These are phyloP conservation scores for Urostyla sp. DNA, from an alignment of 73 alveolate species.

Conservation along the genomic window DNA sequence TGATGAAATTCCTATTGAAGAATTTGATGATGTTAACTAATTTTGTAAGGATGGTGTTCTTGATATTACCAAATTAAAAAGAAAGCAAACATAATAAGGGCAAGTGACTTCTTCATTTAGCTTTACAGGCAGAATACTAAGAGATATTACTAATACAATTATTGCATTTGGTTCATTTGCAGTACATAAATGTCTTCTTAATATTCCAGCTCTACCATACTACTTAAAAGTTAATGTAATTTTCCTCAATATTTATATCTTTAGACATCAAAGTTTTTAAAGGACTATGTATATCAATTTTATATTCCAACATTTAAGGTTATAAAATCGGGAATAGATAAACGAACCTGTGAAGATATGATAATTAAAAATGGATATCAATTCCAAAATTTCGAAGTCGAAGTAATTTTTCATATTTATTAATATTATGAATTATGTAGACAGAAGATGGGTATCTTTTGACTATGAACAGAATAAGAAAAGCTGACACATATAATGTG, in stretches of 20 bases:
- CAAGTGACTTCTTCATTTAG: too few relatives aligned
- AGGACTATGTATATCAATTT: conserved; percentile 26
- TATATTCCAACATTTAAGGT: conserved; percentile 22
- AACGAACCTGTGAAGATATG: conserved; percentile 8
- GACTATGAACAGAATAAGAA: conserved; percentile 34
- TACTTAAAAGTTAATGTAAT: conserved; percentile 7
- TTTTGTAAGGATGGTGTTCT: neutral
- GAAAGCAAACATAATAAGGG: too few relatives aligned
- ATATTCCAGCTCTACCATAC: conserved; percentile 30
- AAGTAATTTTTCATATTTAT: conserved; percentile 9
- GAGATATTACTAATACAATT: neutral
- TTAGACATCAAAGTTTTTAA: conserved; percentile 36
- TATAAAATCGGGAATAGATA: conserved; percentile 27
- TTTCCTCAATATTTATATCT: neutral
- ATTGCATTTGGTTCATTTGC: conserved; percentile 50
- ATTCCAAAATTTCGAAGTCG: conserved; percentile 36
- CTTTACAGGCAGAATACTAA: too few relatives aligned
- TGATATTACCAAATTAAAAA: too few relatives aligned
- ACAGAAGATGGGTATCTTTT: conserved; percentile 61
- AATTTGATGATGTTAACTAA: too few relatives aligned
- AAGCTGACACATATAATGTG: conserved; percentile 16
- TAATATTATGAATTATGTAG: neutral
- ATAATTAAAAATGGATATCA: conserved; percentile 37
- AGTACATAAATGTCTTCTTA: conserved; percentile 7
- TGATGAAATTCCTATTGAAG: too few relatives aligned